These are phyloP conservation scores for Irpex sp. DNA, from an alignment of 1,284 basidiomycete genomes.

Conservation along the genomic window DNA sequence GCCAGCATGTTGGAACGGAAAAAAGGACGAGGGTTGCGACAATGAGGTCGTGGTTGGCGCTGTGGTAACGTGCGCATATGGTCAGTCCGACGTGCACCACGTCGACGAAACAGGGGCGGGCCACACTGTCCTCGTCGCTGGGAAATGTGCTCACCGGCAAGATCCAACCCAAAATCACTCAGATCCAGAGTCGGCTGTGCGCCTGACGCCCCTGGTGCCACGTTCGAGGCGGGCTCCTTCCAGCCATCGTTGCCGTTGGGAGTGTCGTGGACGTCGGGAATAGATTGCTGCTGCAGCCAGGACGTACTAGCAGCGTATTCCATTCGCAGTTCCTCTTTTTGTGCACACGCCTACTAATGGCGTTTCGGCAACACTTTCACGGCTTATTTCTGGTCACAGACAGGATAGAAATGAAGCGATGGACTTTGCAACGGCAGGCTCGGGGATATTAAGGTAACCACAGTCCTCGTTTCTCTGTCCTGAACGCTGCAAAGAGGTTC, in stretches of 20 bases:
- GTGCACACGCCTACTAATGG: slow-evolving; percentile 43
- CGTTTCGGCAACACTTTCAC: slow-evolving; percentile 45
- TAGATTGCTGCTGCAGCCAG: slow-evolving; percentile 48
- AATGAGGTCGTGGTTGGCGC: slow-evolving; percentile 30
- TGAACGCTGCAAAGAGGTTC: slow-evolving; percentile 10
- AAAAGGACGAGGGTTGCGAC: slow-evolving; percentile 35
- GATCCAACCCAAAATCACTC: slow-evolving; percentile 37
- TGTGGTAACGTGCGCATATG: slow-evolving; percentile 9
- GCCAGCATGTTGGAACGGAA: slow-evolving; percentile 36
- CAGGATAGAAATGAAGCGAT: slow-evolving; percentile 30
- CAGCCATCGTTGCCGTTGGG: slow-evolving; percentile 37
- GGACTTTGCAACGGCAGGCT: slow-evolving; percentile 4
- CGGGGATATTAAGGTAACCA: slow-evolving; percentile 8
- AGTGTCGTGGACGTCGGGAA: slow-evolving; percentile 37
- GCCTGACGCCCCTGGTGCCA: slow-evolving; percentile 21
- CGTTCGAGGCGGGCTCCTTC: slow-evolving; percentile 40
- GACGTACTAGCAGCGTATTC: slow-evolving; percentile 47
- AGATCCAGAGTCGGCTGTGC: slow-evolving; percentile 36
- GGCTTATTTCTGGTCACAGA: slow-evolving; percentile 49
- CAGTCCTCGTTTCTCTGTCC: slow-evolving; percentile 12
- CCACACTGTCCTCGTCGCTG: slow-evolving; percentile 2
- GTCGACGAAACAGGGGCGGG: slow-evolving; percentile 2
- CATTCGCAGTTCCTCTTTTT: slow-evolving; percentile 41
- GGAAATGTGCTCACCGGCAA: slow-evolving; percentile 30
- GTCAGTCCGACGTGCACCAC: background rate